A percentile compares a stretch with the other conserved stretches of the same genome.
phyloP scores from a whole-genome alignment of 768 basidiomycete genomes.

The Hysterangium stoloniferum region DNA sequence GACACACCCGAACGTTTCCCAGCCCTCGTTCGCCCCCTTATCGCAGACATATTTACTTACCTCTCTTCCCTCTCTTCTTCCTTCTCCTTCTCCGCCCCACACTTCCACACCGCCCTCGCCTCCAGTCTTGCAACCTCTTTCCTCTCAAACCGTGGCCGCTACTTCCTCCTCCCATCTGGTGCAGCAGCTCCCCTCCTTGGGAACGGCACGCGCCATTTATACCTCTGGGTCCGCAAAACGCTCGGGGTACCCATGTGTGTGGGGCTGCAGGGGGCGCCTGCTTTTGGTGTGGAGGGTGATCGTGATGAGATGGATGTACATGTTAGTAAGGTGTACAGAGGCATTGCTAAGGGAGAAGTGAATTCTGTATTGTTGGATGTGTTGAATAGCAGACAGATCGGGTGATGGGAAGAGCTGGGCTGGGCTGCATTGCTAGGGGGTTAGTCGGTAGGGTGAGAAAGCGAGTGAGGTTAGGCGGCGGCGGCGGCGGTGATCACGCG shows the following conservation, averaged over 20 bases:
- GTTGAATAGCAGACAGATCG: not conserved
- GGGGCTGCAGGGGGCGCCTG: not conserved
- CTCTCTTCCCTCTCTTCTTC: not conserved
- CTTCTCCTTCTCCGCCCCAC: slow-evolving; percentile 13
- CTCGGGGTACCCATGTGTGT: slow-evolving; percentile 6
- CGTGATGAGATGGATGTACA: not conserved
- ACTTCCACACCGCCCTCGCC: slow-evolving; percentile 17
- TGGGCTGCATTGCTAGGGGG: too few relatives aligned
- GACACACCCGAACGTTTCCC: not conserved
- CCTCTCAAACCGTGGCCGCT: not conserved
- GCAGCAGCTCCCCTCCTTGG: not conserved
- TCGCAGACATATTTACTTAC: slow-evolving; percentile 4
- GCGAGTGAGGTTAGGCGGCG: too few relatives aligned
- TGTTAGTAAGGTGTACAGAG: slow-evolving; percentile 4
- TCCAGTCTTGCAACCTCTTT: not conserved
- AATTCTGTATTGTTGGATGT: slow-evolving; percentile 1
- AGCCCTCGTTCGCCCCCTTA: not conserved
- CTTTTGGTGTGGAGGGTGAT: not conserved
- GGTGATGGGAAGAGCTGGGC: not conserved
- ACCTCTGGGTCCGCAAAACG: not conserved
- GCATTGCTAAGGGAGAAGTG: not conserved
- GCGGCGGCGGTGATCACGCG: too few relatives aligned
- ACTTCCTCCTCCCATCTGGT: not conserved
- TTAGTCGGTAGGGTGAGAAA: too few relatives aligned
- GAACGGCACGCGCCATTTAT: not conserved